Conservation (phyloP, 129 eudicot genomes). For the Kitagawia praeruptora region DNA sequence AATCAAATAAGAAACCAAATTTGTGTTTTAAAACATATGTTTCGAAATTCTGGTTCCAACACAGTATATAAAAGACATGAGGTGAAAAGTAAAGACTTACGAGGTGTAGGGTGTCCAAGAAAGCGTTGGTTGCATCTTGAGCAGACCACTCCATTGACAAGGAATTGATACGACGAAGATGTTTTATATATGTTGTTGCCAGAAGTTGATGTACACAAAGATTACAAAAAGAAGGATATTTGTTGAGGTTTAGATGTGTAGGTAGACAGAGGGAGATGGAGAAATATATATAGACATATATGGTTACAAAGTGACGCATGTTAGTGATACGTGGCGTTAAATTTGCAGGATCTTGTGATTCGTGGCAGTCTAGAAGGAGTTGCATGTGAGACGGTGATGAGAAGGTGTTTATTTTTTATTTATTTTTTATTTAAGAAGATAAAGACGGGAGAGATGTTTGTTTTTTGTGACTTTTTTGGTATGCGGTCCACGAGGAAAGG, state of each 20-base stretch:
- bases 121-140: slow-evolving; percentile 24
- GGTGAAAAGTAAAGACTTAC: background rate
- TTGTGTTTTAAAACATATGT: too few species aligned
- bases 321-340: background rate
- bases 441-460: background rate
- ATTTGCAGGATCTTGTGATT: slow-evolving; percentile 1
- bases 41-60: too few species aligned
- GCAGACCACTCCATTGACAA: slow-evolving; percentile 17
- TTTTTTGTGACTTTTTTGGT: background rate
- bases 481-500: background rate
- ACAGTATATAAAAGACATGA: background rate
- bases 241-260: background rate
- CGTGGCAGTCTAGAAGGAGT: background rate
- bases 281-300: background rate
- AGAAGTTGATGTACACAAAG: background rate
- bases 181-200: background rate
- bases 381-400: background rate
- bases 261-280: background rate
- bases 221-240: too few species aligned
- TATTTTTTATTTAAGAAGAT: background rate
- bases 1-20: background rate
- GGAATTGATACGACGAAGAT: background rate
- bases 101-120: slow-evolving; percentile 16
- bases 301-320: background rate
- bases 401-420: background rate